Percentiles rank a stretch among this genome's conserved stretches.
Evolutionary conservation across 2,329 filamentous ascomycete species (phyloP).

Genomic region (Colletotrichum noveboracense): DNA sequence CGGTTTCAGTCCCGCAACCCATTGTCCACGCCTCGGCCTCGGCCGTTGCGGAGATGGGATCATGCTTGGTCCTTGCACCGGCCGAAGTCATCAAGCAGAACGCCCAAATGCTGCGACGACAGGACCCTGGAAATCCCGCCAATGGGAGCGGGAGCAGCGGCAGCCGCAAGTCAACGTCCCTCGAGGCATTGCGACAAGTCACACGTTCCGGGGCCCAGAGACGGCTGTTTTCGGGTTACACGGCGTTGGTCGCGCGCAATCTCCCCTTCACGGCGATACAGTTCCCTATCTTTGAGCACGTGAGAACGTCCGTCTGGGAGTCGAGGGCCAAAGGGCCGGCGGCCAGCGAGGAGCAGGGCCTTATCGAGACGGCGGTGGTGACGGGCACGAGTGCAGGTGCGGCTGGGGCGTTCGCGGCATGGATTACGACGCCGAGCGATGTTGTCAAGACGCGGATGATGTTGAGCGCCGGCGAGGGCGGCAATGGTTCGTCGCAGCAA

Average conservation of each 20-base stretch:
- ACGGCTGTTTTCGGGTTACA: conserved; percentile 74
- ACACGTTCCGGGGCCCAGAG: conserved; percentile 60
- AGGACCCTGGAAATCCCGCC: conserved; percentile 17
- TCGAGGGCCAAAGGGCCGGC: conserved; percentile 31
- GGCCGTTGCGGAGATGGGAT: conserved; percentile 79
- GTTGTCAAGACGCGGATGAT: conserved; percentile 92
- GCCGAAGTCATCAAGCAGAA: conserved; percentile 95
- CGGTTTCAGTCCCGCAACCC: conserved; percentile 66
- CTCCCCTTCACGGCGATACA: conserved; percentile 87
- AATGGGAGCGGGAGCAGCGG: not conserved
- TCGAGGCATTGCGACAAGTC: conserved; percentile 54
- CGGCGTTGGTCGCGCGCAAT: conserved; percentile 81
- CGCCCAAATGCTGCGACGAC: conserved; percentile 75
- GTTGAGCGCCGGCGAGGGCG: conserved; percentile 62
- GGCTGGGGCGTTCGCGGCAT: conserved; percentile 76
- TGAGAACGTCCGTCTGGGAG: conserved; percentile 61
- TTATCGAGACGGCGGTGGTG: conserved; percentile 72
- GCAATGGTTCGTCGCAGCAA: not conserved
- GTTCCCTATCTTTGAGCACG: conserved; percentile 83
- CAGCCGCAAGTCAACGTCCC: conserved; percentile 41
- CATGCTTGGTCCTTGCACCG: conserved; percentile 85
- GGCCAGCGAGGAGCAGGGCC: conserved; percentile 25
- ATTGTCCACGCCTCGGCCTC: conserved; percentile 77
- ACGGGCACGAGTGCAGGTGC: conserved; percentile 76
- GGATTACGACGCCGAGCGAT: conserved; percentile 87